Base-by-base conservation (phyloP, 352 stramenopile genomes). In the Phytopythium mirpurense region DNA sequence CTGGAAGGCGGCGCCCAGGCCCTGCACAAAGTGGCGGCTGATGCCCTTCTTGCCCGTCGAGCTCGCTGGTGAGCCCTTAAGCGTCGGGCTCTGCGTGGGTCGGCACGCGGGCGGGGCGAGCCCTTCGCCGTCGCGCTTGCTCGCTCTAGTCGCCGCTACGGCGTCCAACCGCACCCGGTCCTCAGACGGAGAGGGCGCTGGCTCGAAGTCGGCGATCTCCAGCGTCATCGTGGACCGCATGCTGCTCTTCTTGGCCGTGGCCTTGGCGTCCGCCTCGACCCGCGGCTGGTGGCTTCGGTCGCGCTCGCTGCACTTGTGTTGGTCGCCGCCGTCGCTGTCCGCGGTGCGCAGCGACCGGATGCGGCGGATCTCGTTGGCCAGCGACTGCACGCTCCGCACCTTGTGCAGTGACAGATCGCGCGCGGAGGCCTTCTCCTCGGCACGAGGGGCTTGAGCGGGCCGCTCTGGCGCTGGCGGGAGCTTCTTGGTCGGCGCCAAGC, bases 331-430 rank as follows among this genome's bases (percentile, higher is more conserved):
- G 24, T 32, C 23, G 3, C 19, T 34, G 2, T 47, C 41, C 4
- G 41, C 6, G 0, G 35, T 67, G 5, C 72, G 65, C 54, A 84
- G 66, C 1, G 82, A 93, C 26, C 79, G 67, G 40, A 93, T 88
- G 15, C 79, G 77, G 0, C 82, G 63, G 40, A 93, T 90, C 49
- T 93, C 82, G 60, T 88, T 88, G 21, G 82, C 82, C 16, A 93
- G 57, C 16, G 79, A 88, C 57, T 93, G 79, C 24, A 93, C 82
- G 26, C 79, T 93, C n/a, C 74, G 68, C 15, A 88, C 73, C 55
- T 78, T 77, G 50, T 87, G 75, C 11, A 89, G 51, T 2, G 72
- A 74, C 18, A 60, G 49, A 44, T 63, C 66, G 15, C 35, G 48
- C 16, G 53, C 38, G 1, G 52, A 60, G n/a, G 63, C 54, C 54